Evolutionary conservation across 805 yeast species (phyloP), one percentile per base, ranked within the genome.

Genomic region (Nakazawaea ishiwadae): DNA sequence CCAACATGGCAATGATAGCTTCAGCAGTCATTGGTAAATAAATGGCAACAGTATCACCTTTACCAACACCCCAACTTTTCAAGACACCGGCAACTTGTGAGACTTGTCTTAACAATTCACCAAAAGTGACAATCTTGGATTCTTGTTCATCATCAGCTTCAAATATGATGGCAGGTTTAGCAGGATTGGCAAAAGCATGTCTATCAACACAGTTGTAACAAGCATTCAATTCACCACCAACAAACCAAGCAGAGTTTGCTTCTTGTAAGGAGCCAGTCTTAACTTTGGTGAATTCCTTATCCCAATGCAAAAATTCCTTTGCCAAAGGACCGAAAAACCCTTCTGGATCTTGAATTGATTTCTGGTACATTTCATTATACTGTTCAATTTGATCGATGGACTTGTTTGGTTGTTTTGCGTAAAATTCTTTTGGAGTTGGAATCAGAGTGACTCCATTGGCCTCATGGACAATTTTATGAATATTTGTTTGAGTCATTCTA

Each of bases 21-120:
- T 90, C 96, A 37, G 98, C 95, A 47, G 90, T 90, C 99, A 93
- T 91, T 58, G 99, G 99, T 60, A 91, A 69, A 66, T 91, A 91
- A 45, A 91, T 85, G 37, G 97, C 98, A 44, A 91, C 98, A 20
- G 95, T 85, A 59, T 91, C 99, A 58, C 99, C 99, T 65, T 87
- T 86, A 52, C 73, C 69, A 52, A 91, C 91, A 44, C 99, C 99
- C 77, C 89, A 80, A 44, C 81, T 73, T 49, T 75, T 69, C 60
- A 93, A 75, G 32, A 87, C 83, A 52, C 84, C 90, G 10, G 98
- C 96, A 53, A 89, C 80, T 58, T 84, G 81, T 50, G 84, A 81
- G 34, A 91, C 96, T 51, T 87, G 81, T 56, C 80, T 77, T 56
- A 91, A 74, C 52, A 91, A 75, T 67, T 91, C 93, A 46, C 87